Conservation (phyloP, 2,329 filamentous ascomycete genomes). For the Allantophomopsis lycopodina region DNA sequence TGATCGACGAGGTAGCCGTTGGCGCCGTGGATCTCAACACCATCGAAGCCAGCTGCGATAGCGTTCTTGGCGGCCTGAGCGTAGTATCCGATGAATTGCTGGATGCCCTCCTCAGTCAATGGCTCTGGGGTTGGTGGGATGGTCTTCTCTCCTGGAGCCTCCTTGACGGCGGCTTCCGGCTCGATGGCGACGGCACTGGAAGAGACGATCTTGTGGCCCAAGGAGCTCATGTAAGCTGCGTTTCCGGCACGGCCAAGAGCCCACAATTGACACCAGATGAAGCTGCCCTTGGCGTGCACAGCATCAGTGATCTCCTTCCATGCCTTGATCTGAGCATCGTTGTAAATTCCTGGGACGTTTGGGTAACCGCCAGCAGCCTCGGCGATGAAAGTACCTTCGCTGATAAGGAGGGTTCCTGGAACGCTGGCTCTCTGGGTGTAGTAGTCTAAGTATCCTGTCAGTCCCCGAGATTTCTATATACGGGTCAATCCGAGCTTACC, state of each 20-base stretch:
- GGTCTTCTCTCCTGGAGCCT: conserved; percentile 26
- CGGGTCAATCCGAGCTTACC: conserved; percentile 3
- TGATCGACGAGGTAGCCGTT: conserved; percentile 21
- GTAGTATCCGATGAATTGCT: conserved; percentile 20
- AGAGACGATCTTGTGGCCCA: not conserved
- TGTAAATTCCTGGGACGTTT: conserved; percentile 38
- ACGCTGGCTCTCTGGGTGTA: conserved; percentile 34
- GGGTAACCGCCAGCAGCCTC: conserved; percentile 27
- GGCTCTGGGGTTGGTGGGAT: conserved; percentile 5
- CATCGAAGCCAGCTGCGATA: conserved; percentile 39
- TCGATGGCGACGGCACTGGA: conserved; percentile 6
- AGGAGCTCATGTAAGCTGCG: conserved; percentile 3
- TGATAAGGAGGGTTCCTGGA: conserved; percentile 25
- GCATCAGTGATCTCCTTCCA: conserved; percentile 41
- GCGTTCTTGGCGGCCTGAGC: conserved; percentile 24
- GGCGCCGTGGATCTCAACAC: conserved; percentile 26
- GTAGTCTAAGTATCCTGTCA: conserved; percentile 21
- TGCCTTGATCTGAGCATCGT: conserved; percentile 30
- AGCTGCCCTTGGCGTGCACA: conserved; percentile 40
- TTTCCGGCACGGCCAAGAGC: conserved; percentile 33
- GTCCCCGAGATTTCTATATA: no score
- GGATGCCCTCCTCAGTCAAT: conserved; percentile 23
- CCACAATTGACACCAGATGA: conserved; percentile 48
- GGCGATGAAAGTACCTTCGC: conserved; percentile 40
- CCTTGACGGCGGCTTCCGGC: conserved; percentile 19